Percentiles rank a stretch among this genome's conserved stretches.
Evolutionary conservation across 495 filamentous ascomycete genomes (phyloP).

Genomic region (Bryoglossum gracile): DNA sequence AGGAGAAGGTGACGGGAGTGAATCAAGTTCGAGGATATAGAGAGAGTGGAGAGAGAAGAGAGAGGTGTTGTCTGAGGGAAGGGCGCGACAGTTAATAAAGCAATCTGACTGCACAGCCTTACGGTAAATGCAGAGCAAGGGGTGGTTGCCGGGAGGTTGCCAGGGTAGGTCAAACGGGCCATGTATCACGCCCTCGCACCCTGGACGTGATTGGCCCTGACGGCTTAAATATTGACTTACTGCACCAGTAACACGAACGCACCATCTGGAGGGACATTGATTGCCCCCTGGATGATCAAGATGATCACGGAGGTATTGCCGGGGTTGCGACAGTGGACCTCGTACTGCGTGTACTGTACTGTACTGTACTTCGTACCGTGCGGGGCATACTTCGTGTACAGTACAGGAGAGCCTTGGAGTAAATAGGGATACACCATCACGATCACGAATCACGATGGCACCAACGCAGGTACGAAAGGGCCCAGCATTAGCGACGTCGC

Average conservation of each 20-base stretch:
- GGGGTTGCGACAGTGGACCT: neutral
- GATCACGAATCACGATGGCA: no score
- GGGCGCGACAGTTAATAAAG: neutral
- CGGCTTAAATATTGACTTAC: neutral
- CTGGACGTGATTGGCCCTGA: neutral
- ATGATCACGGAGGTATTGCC: neutral
- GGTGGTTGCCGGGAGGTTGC: neutral
- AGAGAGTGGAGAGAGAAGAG: neutral
- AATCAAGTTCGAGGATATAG: neutral
- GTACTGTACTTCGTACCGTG: neutral
- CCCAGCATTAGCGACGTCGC: no score
- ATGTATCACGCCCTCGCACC: neutral
- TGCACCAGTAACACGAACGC: no score
- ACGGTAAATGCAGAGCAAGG: neutral
- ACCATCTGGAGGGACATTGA: no score
- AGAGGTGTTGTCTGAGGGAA: neutral
- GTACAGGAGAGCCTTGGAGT: no score
- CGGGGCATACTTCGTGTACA: no score
- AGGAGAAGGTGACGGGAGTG: neutral
- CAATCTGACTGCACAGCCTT: conserved; percentile 2
- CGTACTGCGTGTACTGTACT: neutral
- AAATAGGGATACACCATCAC: no score
- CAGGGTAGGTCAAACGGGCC: neutral
- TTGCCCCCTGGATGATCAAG: neutral
- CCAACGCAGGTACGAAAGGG: no score